These are phyloP conservation scores for Metarhizium rileyi DNA, from an alignment of 2,329 filamentous ascomycete genomes.

Conservation along the genomic window DNA sequence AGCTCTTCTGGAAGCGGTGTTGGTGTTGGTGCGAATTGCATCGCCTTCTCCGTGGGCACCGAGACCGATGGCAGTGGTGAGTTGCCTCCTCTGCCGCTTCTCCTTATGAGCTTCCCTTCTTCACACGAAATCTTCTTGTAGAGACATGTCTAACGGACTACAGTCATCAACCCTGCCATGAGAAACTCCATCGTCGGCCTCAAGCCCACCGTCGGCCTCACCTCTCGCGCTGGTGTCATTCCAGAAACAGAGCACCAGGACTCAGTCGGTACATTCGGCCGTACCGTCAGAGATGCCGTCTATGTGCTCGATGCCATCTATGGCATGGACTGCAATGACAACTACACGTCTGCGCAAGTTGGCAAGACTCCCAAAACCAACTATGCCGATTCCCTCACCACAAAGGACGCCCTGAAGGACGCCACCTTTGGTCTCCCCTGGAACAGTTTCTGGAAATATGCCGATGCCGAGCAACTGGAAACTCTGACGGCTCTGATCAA, in stretches of 20 bases:
- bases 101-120: not conserved
- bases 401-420: constrained; percentile 43
- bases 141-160: not conserved
- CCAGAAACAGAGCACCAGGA: constrained; percentile 61
- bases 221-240: constrained; percentile 53
- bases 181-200: constrained; percentile 61
- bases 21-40: constrained; percentile 53
- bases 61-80: constrained; percentile 60
- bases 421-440: constrained; percentile 64
- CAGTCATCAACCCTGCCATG: constrained; percentile 61
- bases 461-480: constrained; percentile 43
- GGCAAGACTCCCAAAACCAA: constrained; percentile 43
- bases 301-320: constrained; percentile 60
- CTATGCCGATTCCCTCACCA: constrained; percentile 47
- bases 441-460: constrained; percentile 59
- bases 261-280: constrained; percentile 56
- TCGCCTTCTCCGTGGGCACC: constrained; percentile 58
- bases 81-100: constrained; percentile 8
- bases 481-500: constrained; percentile 38
- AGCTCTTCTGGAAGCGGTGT: constrained; percentile 57
- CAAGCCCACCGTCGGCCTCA: constrained; percentile 67
- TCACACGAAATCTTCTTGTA: not conserved
- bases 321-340: constrained; percentile 52
- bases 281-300: constrained; percentile 58
- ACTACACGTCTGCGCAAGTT: constrained; percentile 51